Evolutionary conservation across 2,329 filamentous ascomycete species (phyloP).

Genomic region (Claviceps digitariae): DNA sequence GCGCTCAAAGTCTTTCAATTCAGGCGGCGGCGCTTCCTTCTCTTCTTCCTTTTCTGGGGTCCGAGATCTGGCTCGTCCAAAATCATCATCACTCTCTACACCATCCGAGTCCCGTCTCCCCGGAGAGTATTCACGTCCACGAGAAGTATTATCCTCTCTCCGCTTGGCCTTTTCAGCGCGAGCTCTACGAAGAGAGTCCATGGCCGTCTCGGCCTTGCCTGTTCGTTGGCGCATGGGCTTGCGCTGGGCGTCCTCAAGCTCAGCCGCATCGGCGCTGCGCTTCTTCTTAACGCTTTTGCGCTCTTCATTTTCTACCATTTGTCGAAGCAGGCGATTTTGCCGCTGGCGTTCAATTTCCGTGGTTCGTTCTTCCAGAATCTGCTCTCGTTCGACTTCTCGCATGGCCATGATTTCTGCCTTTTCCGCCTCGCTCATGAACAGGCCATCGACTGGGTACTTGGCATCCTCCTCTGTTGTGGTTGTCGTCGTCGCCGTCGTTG

Average conservation of each 20-base stretch:
- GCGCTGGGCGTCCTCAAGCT: constrained; percentile 61
- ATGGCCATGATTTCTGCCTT: constrained; percentile 70
- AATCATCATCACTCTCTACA: constrained; percentile 66
- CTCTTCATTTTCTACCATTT: constrained; percentile 57
- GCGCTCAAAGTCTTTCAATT: constrained; percentile 70
- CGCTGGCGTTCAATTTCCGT: constrained; percentile 69
- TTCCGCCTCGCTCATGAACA: constrained; percentile 61
- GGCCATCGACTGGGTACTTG: constrained; percentile 76
- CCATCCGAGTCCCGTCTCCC: constrained; percentile 29
- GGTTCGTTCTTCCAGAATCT: constrained; percentile 76
- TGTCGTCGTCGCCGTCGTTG: constrained; percentile 11
- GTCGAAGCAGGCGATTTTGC: constrained; percentile 70
- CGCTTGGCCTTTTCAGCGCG: constrained; percentile 45
- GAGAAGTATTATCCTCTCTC: constrained; percentile 37
- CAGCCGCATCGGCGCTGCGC: constrained; percentile 67
- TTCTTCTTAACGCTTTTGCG: constrained; percentile 43
- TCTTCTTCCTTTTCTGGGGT: constrained; percentile 51
- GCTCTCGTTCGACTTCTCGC: constrained; percentile 83
- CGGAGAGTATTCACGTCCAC: constrained; percentile 41
- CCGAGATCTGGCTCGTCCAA: constrained; percentile 44
- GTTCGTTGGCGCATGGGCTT: constrained; percentile 63
- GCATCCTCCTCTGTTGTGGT: constrained; percentile 36
- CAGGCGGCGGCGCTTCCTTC: constrained; percentile 56
- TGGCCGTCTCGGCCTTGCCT: constrained; percentile 38
- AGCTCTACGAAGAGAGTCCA: constrained; percentile 54